Conservation (phyloP, 2,329 filamentous ascomycete genomes). For the Fusarium brevicatenulatum region DNA sequence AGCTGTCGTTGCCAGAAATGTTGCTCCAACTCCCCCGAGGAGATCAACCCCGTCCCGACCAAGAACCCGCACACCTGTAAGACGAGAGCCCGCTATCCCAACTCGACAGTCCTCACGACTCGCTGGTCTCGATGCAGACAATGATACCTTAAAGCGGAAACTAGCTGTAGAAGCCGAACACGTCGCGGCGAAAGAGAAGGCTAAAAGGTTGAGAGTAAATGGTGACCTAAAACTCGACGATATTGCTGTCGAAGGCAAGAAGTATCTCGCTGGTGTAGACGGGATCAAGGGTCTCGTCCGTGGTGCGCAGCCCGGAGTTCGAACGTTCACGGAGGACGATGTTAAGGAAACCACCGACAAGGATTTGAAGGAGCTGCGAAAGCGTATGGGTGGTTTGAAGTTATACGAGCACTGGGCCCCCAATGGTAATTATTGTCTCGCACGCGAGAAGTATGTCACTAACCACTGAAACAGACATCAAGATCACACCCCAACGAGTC, state of each 20-base stretch:
- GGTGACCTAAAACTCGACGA: slow-evolving; percentile 77
- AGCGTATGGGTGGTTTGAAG: slow-evolving; percentile 79
- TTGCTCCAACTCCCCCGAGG: slow-evolving; percentile 67
- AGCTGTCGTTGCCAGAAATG: slow-evolving; percentile 74
- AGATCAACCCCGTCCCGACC: slow-evolving; percentile 52
- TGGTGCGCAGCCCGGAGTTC: slow-evolving; percentile 80
- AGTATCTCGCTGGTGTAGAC: slow-evolving; percentile 74
- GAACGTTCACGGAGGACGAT: slow-evolving; percentile 89
- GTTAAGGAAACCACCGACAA: slow-evolving; percentile 82
- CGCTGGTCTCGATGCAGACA: slow-evolving; percentile 63
- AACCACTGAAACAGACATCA: slow-evolving; percentile 71
- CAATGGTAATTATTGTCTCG: slow-evolving; percentile 65
- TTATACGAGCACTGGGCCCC: slow-evolving; percentile 88
- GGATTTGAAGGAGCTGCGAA: slow-evolving; percentile 75
- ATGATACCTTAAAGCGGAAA: slow-evolving; percentile 60
- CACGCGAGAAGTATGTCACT: neutral
- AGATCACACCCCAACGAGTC: slow-evolving; percentile 86
- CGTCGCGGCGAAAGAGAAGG: slow-evolving; percentile 55
- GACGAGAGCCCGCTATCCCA: slow-evolving; percentile 59
- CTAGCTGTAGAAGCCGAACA: slow-evolving; percentile 60
- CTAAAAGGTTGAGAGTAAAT: slow-evolving; percentile 66
- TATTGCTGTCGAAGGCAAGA: slow-evolving; percentile 82
- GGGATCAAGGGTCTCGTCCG: slow-evolving; percentile 68
- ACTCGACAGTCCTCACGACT: slow-evolving; percentile 69
- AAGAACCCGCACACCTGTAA: slow-evolving; percentile 53